These are phyloP conservation scores for Colletotrichum navitas DNA, from an alignment of 2,329 filamentous ascomycete genomes.

Conservation along the genomic window DNA sequence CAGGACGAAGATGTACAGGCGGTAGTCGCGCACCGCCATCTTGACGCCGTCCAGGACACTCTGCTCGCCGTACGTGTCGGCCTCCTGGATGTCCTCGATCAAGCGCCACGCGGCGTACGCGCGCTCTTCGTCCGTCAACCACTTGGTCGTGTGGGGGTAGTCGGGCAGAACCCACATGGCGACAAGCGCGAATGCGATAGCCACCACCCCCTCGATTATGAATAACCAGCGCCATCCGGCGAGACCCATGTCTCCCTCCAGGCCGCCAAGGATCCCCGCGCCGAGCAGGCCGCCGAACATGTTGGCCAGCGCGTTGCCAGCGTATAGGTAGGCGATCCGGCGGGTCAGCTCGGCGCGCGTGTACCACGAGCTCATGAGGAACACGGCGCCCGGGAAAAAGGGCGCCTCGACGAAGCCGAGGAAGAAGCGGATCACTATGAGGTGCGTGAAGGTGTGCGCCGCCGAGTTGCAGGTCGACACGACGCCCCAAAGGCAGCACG, in stretches of 20 bases:
- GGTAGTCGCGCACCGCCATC: constrained; percentile 61
- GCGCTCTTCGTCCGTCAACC: constrained; percentile 65
- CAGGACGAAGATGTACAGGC: constrained; percentile 66
- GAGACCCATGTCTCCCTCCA: constrained; percentile 48
- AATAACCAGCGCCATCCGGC: constrained; percentile 50
- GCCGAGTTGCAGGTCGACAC: constrained; percentile 62
- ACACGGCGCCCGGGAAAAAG: constrained; percentile 63
- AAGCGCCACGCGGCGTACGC: constrained; percentile 66
- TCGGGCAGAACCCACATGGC: constrained; percentile 60
- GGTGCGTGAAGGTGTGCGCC: constrained; percentile 54
- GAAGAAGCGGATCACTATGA: constrained; percentile 62
- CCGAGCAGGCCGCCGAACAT: constrained; percentile 65
- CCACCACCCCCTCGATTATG: constrained; percentile 55
- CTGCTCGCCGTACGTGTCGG: constrained; percentile 55
- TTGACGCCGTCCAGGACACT: constrained; percentile 60
- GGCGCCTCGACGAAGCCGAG: constrained; percentile 60
- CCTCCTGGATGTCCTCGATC: constrained; percentile 61
- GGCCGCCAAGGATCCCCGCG: constrained; percentile 60
- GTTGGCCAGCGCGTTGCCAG: constrained; percentile 61
- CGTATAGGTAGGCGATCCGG: constrained; percentile 62
- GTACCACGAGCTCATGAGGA: constrained; percentile 62
- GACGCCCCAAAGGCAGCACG: constrained; percentile 58
- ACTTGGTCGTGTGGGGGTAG: constrained; percentile 65
- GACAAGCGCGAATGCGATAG: constrained; percentile 53
- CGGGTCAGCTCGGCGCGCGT: constrained; percentile 57